These are phyloP conservation scores for Huntiella moniliformis DNA, from an alignment of 2,329 filamentous ascomycete species.

Conservation along the genomic window DNA sequence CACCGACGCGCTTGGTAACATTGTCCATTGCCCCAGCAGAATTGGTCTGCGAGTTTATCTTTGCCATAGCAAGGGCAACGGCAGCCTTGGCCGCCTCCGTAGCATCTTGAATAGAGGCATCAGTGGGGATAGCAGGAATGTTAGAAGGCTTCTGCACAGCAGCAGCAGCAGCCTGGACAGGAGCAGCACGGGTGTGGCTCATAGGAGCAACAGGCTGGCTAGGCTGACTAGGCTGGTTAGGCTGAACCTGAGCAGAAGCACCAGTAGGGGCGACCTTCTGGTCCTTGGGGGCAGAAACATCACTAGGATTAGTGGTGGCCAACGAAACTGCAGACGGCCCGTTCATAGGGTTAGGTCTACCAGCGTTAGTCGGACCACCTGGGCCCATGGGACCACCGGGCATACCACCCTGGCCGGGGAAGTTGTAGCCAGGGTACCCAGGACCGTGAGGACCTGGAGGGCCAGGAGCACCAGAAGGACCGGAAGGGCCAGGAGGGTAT, in stretches of 20 bases:
- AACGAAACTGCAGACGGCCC: constrained; percentile 18
- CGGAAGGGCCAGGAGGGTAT: constrained; percentile 62
- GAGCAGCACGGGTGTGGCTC: constrained; percentile 20
- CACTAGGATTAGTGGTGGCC: background rate
- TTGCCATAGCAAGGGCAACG: constrained; percentile 65
- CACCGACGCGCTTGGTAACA: constrained; percentile 53
- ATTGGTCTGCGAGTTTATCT: constrained; percentile 25
- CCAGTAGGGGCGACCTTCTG: background rate
- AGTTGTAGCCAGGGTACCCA: constrained; percentile 39
- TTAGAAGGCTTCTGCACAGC: too few species aligned
- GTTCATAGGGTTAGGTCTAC: constrained; percentile 8
- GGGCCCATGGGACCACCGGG: constrained; percentile 7
- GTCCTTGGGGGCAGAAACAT: background rate
- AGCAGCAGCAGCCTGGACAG: constrained; percentile 15
- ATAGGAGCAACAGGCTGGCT: constrained; percentile 19
- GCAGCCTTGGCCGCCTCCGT: constrained; percentile 59
- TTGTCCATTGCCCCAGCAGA: constrained; percentile 40
- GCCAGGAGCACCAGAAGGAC: constrained; percentile 46
- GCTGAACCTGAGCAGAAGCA: background rate
- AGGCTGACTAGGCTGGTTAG: constrained; percentile 26
- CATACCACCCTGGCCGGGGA: constrained; percentile 21
- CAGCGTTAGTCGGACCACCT: background rate
- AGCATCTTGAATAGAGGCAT: constrained; percentile 38
- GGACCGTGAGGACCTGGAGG: constrained; percentile 38
- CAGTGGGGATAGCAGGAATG: constrained; percentile 18